Evolutionary conservation across 2,329 filamentous ascomycete genomes (phyloP).

Genomic region (Pleurostoma richardsiae): DNA sequence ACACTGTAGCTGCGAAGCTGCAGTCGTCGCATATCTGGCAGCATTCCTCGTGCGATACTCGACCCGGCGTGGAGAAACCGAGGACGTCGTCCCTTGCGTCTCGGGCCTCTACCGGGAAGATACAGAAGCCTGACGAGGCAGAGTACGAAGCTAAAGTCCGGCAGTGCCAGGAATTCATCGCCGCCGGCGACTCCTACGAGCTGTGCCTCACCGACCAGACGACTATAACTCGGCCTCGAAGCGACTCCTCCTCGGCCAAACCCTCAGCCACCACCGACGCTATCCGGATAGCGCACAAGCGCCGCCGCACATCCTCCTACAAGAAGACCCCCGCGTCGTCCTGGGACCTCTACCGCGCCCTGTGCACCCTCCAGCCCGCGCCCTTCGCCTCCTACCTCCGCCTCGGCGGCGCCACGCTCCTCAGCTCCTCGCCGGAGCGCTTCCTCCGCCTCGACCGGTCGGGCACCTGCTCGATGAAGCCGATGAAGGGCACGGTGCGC

Average conservation of each 20-base stretch:
- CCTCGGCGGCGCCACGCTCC: constrained; percentile 63
- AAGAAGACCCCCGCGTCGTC: constrained; percentile 26
- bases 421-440: constrained; percentile 83
- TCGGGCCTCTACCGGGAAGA: neutral
- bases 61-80: neutral
- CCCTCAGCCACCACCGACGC: constrained; percentile 31
- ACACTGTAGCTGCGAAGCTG: constrained; percentile 23
- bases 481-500: constrained; percentile 95
- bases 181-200: constrained; percentile 78
- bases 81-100: neutral
- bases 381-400: constrained; percentile 81
- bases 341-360: constrained; percentile 68
- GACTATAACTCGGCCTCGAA: constrained; percentile 42
- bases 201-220: constrained; percentile 78
- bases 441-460: constrained; percentile 59
- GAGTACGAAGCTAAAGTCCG: constrained; percentile 64
- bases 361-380: constrained; percentile 70
- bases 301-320: constrained; percentile 9
- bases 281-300: constrained; percentile 2
- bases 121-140: constrained; percentile 5
- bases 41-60: neutral
- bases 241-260: constrained; percentile 43
- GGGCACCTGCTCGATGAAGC: constrained; percentile 72
- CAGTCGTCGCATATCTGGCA: constrained; percentile 21
- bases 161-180: constrained; percentile 65